Percentiles rank a stretch among this genome's conserved stretches.
phyloP scores from a whole-genome alignment of 352 stramenopile genomes.

The Phytophthora melonis region DNA sequence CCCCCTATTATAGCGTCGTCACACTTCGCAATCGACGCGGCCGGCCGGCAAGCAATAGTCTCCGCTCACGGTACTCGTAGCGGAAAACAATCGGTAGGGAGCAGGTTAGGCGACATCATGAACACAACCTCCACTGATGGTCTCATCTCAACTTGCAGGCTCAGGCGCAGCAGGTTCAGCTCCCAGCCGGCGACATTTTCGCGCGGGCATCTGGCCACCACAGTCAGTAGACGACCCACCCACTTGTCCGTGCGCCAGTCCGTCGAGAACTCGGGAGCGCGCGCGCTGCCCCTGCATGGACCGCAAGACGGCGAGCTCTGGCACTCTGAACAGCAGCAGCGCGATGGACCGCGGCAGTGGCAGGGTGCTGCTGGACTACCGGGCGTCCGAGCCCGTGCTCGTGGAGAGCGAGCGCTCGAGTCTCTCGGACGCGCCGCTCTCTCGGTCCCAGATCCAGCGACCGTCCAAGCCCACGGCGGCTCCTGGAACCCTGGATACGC shows the following conservation, averaged over 20 bases:
- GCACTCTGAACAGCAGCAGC: conserved; percentile 28
- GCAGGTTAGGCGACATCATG: too few relatives aligned
- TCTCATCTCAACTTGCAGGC: conserved; percentile 8
- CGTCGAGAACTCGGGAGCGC: not conserved
- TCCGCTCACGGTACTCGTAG: not conserved
- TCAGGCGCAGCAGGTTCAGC: not conserved
- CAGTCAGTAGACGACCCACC: too few relatives aligned
- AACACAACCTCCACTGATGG: not conserved
- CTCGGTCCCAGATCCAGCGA: conserved; percentile 37
- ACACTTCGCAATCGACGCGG: conserved; percentile 43
- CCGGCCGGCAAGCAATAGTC: conserved; percentile 13
- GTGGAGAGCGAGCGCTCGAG: conserved; percentile 44
- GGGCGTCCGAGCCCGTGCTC: conserved; percentile 39
- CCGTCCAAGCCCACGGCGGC: conserved; percentile 28
- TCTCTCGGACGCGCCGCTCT: conserved; percentile 35
- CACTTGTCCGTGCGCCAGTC: not conserved
- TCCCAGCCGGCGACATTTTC: not conserved
- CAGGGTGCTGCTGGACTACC: conserved; percentile 35
- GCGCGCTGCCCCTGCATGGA: conserved; percentile 11
- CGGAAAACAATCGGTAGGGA: too few relatives aligned
- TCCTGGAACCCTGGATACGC: conserved; percentile 21
- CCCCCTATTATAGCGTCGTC: conserved; percentile 18
- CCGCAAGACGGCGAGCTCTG: conserved; percentile 21
- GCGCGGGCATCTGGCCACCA: not conserved
- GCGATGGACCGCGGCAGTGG: conserved; percentile 34